Conservation (phyloP, 495 filamentous ascomycete species). For the Aspergillus steynii region DNA sequence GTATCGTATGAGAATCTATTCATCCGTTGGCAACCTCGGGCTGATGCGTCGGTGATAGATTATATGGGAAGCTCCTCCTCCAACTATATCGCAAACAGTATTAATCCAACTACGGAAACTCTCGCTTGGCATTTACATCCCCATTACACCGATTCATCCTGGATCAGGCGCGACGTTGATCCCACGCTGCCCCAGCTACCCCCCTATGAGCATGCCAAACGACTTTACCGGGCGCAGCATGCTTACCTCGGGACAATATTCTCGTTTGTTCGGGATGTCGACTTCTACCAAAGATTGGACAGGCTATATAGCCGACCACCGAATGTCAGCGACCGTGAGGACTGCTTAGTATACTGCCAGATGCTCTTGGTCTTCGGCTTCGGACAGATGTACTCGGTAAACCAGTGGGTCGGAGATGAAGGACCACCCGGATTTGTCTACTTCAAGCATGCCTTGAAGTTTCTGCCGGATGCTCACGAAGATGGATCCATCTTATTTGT, state of each 20-base stretch:
- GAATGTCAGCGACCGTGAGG: slow-evolving; percentile 34
- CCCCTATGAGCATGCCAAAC: slow-evolving; percentile 44
- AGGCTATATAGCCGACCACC: slow-evolving; percentile 38
- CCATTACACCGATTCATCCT: slow-evolving; percentile 38
- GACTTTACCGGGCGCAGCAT: slow-evolving; percentile 49
- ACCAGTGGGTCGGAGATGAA: slow-evolving; percentile 49
- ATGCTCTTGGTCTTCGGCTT: slow-evolving; percentile 48
- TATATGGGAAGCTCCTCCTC: slow-evolving; percentile 32
- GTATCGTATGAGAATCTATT: slow-evolving; percentile 27
- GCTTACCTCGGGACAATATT: slow-evolving; percentile 54
- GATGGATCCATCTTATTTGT: slow-evolving; percentile 51
- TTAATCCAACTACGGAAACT: slow-evolving; percentile 34
- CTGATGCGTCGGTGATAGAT: background rate
- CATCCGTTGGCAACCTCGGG: background rate
- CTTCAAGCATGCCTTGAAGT: slow-evolving; percentile 48
- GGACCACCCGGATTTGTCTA: slow-evolving; percentile 52
- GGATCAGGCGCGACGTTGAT: slow-evolving; percentile 28
- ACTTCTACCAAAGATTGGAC: slow-evolving; percentile 44
- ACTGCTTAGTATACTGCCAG: slow-evolving; percentile 39
- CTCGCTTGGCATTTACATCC: slow-evolving; percentile 44
- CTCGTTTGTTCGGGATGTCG: slow-evolving; percentile 40
- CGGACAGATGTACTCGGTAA: slow-evolving; percentile 52
- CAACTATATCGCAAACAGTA: slow-evolving; percentile 34
- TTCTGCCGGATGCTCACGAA: slow-evolving; percentile 52
- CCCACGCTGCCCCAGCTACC: slow-evolving; percentile 37